A percentile compares a stretch with the other conserved stretches of the same genome.
These are phyloP conservation scores for Biscutella laevigata DNA, from an alignment of 441 rosid genomes.

Conservation along the genomic window DNA sequence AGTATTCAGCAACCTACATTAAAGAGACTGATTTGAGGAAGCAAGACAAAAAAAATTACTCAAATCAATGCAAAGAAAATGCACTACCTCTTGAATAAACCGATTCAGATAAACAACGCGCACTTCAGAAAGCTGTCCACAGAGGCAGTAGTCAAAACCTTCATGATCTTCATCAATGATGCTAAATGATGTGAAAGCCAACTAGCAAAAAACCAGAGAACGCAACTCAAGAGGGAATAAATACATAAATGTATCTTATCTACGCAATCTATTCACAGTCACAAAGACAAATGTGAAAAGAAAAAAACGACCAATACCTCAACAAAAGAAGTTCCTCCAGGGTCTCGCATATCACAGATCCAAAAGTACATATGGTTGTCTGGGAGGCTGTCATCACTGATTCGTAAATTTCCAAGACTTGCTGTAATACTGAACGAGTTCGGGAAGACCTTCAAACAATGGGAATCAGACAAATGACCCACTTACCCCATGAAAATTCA, in stretches of 20 bases:
- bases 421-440: constrained; percentile 90
- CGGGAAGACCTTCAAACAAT: constrained; percentile 70
- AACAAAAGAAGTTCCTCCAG: constrained; percentile 96
- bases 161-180: constrained; percentile 75
- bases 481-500: constrained; percentile 7
- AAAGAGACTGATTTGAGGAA: constrained; percentile 29
- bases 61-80: constrained; percentile 13
- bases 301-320: constrained; percentile 47
- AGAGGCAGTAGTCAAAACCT: constrained; percentile 85
- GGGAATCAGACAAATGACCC: constrained; percentile 18
- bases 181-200: constrained; percentile 81
- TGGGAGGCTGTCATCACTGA: constrained; percentile 96
- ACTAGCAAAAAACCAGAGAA: constrained; percentile 29
- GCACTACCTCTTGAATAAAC: constrained; percentile 91
- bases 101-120: constrained; percentile 92
- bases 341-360: constrained; percentile 99
- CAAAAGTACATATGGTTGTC: constrained; percentile 75
- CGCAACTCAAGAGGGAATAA: neutral
- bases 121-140: constrained; percentile 97
- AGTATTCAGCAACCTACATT: constrained; percentile 72
- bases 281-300: neutral
- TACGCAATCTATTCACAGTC: neutral
- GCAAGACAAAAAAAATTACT: constrained; percentile 16
- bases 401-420: constrained; percentile 82
- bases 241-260: neutral